phyloP scores from a whole-genome alignment of 192 early-diverging fungal genomes.

The Ramicandelaber brevisporus region DNA sequence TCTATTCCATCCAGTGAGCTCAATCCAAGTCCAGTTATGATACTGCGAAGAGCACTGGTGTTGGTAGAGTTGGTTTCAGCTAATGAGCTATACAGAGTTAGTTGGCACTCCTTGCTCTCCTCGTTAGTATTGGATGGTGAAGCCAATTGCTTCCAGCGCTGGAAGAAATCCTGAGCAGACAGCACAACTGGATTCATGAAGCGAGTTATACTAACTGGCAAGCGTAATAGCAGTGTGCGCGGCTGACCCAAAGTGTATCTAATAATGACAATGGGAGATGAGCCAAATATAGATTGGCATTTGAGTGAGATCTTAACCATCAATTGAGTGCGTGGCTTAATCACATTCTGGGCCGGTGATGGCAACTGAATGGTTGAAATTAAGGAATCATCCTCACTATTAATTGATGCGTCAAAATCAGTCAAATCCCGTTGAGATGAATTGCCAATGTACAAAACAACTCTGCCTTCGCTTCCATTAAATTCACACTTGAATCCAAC shows the following conservation, averaged over 20 bases:
- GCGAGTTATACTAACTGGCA: slow-evolving; percentile 63
- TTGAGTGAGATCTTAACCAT: slow-evolving; percentile 47
- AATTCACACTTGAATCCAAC: slow-evolving; percentile 87
- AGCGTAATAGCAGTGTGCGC: slow-evolving; percentile 27
- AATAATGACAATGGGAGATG: slow-evolving; percentile 37
- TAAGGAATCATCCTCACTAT: slow-evolving; percentile 18
- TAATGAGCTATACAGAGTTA: too few species aligned
- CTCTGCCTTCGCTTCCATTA: slow-evolving; percentile 59
- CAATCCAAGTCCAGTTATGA: slow-evolving; percentile 42
- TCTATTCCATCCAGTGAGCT: slow-evolving; percentile 61
- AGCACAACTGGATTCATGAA: slow-evolving; percentile 70
- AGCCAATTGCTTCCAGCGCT: slow-evolving; percentile 88
- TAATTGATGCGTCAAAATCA: slow-evolving; percentile 25
- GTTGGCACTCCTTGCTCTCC: too few species aligned
- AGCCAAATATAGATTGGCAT: slow-evolving; percentile 28
- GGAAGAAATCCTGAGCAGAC: slow-evolving; percentile 52
- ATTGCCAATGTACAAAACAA: slow-evolving; percentile 85
- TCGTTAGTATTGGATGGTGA: slow-evolving; percentile 50
- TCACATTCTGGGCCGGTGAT: slow-evolving; percentile 31
- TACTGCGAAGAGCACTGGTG: slow-evolving; percentile 11
- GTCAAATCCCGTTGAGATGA: slow-evolving; percentile 44
- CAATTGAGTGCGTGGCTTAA: slow-evolving; percentile 32
- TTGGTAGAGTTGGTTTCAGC: slow-evolving; percentile 9
- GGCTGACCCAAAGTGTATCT: slow-evolving; percentile 30
- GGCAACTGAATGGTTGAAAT: slow-evolving; percentile 26